Percentiles rank a stretch among this genome's conserved stretches.
Conservation (phyloP, 306 rosid genomes). For the Leucaena leucocephala region DNA sequence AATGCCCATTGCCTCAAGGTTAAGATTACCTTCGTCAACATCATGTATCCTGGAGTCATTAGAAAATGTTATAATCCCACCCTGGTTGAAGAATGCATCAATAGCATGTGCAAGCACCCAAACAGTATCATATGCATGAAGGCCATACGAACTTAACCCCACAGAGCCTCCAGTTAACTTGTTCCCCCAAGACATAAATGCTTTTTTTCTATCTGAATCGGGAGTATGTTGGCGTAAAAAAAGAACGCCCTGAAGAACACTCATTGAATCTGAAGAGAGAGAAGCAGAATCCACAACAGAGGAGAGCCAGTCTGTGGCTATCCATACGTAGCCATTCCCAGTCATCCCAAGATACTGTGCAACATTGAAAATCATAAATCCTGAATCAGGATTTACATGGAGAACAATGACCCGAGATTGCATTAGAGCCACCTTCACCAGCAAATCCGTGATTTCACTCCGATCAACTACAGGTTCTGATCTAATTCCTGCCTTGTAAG, state of each 20-base stretch:
- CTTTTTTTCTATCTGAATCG: conserved; percentile 69
- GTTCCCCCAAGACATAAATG: conserved; percentile 75
- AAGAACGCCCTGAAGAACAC: conserved; percentile 73
- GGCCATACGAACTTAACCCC: conserved; percentile 85
- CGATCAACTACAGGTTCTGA: conserved; percentile 48
- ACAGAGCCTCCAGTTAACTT: conserved; percentile 69
- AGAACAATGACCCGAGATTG: conserved; percentile 88
- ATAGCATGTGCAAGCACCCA: conserved; percentile 82
- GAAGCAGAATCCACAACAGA: conserved; percentile 66
- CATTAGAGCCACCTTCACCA: conserved; percentile 70
- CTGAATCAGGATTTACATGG: conserved; percentile 74
- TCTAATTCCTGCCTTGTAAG: conserved; percentile 66
- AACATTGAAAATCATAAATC: conserved; percentile 64
- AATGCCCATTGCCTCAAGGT: conserved; percentile 83
- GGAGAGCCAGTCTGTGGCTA: conserved; percentile 92
- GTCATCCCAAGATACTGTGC: conserved; percentile 83
- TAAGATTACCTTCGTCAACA: conserved; percentile 50
- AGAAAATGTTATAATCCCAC: conserved; percentile 70
- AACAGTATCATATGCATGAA: conserved; percentile 87
- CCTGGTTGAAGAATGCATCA: conserved; percentile 69
- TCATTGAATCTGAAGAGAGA: conserved; percentile 52
- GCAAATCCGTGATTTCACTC: conserved; percentile 61
- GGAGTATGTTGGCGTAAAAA: conserved; percentile 82
- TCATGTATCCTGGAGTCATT: conserved; percentile 57
- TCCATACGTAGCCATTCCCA: conserved; percentile 89